Evolutionary conservation across 345 rosid species (phyloP).

Genomic region (Streptanthus diversifolius): DNA sequence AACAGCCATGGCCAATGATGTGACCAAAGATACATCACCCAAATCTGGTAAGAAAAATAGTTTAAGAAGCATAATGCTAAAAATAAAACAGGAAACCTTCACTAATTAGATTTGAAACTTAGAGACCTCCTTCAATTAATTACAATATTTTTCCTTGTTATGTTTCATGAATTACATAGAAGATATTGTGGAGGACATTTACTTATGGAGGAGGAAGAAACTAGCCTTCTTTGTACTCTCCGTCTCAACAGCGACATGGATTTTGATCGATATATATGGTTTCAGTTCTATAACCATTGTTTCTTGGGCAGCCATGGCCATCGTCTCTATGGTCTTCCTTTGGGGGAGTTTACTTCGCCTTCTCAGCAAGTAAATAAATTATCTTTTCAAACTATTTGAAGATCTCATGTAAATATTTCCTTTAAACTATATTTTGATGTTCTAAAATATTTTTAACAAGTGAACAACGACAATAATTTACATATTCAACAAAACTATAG

Average conservation of each 20-base stretch:
- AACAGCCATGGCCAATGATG: constrained; percentile 15
- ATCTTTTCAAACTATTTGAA: background rate
- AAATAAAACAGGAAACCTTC: background rate
- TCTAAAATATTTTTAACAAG: background rate
- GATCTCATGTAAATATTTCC: background rate
- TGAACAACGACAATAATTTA: background rate
- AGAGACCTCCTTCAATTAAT: background rate
- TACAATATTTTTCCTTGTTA: background rate
- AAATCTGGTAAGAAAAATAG: constrained; percentile 18
- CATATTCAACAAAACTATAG: too few species aligned
- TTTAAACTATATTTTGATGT: background rate
- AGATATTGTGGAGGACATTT: constrained; percentile 36
- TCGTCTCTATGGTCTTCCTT: constrained; percentile 38
- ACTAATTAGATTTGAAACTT: background rate
- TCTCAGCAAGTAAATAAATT: constrained; percentile 43
- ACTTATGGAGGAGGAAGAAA: constrained; percentile 56
- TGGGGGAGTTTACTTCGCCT: constrained; percentile 50
- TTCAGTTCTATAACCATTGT: constrained; percentile 42
- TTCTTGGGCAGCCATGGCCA: constrained; percentile 42
- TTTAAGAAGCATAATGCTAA: background rate
- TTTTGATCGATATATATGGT: constrained; percentile 38
- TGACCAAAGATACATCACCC: constrained; percentile 16
- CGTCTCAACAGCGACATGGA: constrained; percentile 43
- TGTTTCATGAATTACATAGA: background rate
- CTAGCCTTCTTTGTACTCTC: constrained; percentile 34